These are phyloP conservation scores for Exophiala oligosperma DNA, from an alignment of 2,329 filamentous ascomycete species.

Conservation along the genomic window DNA sequence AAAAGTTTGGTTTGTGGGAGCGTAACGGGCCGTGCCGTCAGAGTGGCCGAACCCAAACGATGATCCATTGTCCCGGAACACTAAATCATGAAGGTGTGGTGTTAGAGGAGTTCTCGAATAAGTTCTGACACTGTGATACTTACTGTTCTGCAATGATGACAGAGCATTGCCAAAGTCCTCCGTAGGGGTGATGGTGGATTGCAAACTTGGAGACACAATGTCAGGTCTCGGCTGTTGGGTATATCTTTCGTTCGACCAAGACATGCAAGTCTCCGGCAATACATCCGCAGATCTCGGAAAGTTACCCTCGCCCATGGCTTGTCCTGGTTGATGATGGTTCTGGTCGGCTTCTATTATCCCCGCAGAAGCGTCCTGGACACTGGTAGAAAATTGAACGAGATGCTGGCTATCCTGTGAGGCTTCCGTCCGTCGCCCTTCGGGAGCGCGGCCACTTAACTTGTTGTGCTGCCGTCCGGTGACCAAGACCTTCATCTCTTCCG, in stretches of 20 bases:
- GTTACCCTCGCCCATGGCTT: neutral
- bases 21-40: neutral
- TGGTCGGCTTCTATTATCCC: too few species aligned
- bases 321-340: too few species aligned
- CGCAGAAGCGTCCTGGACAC: too few species aligned
- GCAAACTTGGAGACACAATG: neutral
- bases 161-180: neutral
- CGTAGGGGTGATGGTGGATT: neutral
- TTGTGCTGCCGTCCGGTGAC: neutral
- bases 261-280: neutral
- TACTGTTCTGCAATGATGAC: neutral
- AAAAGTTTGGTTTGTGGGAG: neutral
- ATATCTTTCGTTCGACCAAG: neutral
- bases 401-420: neutral
- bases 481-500: conserved; percentile 13
- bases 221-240: neutral
- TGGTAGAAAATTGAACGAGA: neutral
- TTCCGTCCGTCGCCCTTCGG: too few species aligned
- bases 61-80: neutral
- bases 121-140: neutral
- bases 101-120: neutral
- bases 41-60: neutral
- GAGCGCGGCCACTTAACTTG: neutral
- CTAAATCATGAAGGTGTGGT: neutral
- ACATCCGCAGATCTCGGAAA: neutral